Percentiles rank a stretch among this genome's conserved stretches.
phyloP scores from a whole-genome alignment of 2,329 filamentous ascomycete species.

The Cercospora canescens region DNA sequence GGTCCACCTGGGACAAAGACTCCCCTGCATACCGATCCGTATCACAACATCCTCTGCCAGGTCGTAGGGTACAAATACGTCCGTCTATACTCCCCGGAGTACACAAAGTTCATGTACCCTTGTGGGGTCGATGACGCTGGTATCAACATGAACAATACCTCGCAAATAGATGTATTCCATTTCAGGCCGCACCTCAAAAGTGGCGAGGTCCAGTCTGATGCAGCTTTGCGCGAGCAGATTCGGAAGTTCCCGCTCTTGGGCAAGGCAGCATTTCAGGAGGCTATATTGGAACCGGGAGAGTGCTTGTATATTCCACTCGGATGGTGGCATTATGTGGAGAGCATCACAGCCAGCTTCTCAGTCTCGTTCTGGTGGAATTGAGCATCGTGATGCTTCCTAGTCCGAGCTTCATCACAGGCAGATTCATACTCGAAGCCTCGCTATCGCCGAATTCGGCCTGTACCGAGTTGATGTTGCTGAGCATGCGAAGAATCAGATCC shows the following conservation, averaged over 20 bases:
- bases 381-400: constrained; percentile 9
- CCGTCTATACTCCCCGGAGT: constrained; percentile 74
- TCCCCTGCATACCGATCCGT: constrained; percentile 88
- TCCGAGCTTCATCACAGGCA: background rate
- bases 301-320: constrained; percentile 86
- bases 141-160: constrained; percentile 93
- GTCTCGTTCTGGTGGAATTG: constrained; percentile 96
- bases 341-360: constrained; percentile 83
- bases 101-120: constrained; percentile 61
- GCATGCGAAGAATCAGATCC: background rate
- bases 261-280: constrained; percentile 69
- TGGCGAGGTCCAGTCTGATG: background rate
- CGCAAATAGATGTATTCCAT: constrained; percentile 64
- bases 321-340: constrained; percentile 98
- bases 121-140: constrained; percentile 62
- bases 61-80: constrained; percentile 90
- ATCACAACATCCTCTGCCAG: constrained; percentile 89
- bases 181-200: constrained; percentile 10
- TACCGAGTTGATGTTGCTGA: background rate
- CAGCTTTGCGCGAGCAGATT: background rate
- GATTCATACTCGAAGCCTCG: background rate
- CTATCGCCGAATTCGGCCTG: background rate
- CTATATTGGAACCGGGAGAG: constrained; percentile 77
- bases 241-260: constrained; percentile 55
- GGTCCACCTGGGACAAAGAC: constrained; percentile 86